Evolutionary conservation across 257 asterid species (phyloP).

Genomic region (Gynochthodes officinalis): DNA sequence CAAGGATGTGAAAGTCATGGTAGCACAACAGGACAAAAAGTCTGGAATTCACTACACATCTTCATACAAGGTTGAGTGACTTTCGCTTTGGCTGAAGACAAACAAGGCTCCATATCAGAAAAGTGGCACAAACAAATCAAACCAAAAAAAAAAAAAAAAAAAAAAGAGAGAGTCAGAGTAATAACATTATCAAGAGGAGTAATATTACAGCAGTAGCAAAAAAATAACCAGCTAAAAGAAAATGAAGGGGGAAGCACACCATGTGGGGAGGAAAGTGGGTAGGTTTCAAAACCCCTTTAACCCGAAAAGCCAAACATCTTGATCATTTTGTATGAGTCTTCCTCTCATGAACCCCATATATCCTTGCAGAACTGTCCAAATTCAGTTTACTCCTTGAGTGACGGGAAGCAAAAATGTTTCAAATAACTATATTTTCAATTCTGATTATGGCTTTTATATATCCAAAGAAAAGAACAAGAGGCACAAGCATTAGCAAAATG

Average conservation of each 20-base stretch:
- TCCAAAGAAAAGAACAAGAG: neutral
- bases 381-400: no score
- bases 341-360: no score
- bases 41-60: neutral
- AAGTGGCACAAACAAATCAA: no score
- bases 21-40: neutral
- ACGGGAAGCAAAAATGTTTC: neutral
- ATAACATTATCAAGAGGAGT: neutral
- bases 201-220: neutral
- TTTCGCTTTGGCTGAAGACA: constrained; percentile 36
- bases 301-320: no score
- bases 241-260: neutral
- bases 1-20: neutral
- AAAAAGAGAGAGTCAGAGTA: neutral
- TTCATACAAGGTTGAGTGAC: constrained; percentile 33
- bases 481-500: neutral
- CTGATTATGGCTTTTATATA: neutral
- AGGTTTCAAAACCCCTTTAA: no score
- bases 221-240: neutral
- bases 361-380: no score
- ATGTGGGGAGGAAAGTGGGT: no score
- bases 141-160: neutral
- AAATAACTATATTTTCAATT: neutral
- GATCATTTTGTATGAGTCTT: no score
- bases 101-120: neutral